Evolutionary conservation across 2,329 filamentous ascomycete species (phyloP).

Genomic region (Septoria linicola): DNA sequence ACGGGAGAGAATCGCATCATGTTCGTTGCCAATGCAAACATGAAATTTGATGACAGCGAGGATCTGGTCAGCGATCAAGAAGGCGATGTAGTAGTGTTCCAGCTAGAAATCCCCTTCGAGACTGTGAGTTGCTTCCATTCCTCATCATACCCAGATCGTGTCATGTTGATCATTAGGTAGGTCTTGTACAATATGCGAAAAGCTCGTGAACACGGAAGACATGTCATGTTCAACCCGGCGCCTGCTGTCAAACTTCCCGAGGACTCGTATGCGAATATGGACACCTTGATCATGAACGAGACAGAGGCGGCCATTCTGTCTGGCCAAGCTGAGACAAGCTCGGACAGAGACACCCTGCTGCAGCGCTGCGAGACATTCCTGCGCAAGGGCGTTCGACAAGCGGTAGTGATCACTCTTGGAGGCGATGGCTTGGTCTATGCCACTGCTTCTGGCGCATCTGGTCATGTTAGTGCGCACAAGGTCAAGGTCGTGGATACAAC

Average conservation of each 20-base stretch:
- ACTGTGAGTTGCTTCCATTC: constrained; percentile 34
- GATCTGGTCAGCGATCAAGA: constrained; percentile 14
- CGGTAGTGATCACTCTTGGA: constrained; percentile 84
- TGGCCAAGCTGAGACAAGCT: constrained; percentile 41
- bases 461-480: constrained; percentile 56
- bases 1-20: constrained; percentile 52
- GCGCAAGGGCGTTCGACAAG: constrained; percentile 66
- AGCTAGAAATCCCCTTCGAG: constrained; percentile 48
- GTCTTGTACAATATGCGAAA: constrained; percentile 36
- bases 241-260: constrained; percentile 66
- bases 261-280: constrained; percentile 64
- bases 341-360: constrained; percentile 40
- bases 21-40: constrained; percentile 50
- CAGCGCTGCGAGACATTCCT: constrained; percentile 58
- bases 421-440: constrained; percentile 42
- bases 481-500: constrained; percentile 87
- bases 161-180: constrained; percentile 11
- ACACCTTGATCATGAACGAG: constrained; percentile 85
- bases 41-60: constrained; percentile 36
- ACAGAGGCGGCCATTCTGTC: constrained; percentile 78
- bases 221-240: constrained; percentile 81
- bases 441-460: constrained; percentile 26
- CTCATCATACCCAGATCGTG: not conserved
- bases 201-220: constrained; percentile 33
- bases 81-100: constrained; percentile 46